Conservation (phyloP, 1,284 basidiomycete species). For the Ustilago curta region DNA sequence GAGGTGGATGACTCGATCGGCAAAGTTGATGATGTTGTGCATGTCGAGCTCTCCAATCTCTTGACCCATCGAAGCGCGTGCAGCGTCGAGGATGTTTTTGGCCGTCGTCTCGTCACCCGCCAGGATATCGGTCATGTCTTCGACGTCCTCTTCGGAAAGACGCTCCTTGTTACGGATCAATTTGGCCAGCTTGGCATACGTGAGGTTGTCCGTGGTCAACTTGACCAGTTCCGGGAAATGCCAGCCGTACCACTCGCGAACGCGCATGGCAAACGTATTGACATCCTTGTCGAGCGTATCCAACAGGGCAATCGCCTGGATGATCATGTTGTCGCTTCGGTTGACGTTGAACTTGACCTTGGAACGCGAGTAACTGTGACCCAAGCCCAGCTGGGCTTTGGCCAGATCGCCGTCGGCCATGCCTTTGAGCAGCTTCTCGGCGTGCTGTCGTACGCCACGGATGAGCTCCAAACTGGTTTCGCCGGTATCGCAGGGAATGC, state of each 20-base stretch:
- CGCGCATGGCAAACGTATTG: conserved; percentile 98
- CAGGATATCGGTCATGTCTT: conserved; percentile 83
- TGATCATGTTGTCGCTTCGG: conserved; percentile 99
- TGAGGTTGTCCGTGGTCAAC: conserved; percentile 93
- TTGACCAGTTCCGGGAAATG: conserved; percentile 98
- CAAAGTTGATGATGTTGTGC: conserved; percentile 94
- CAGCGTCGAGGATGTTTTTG: conserved; percentile 93
- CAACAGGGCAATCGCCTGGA: conserved; percentile 97
- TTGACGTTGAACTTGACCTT: conserved; percentile 99
- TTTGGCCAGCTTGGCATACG: conserved; percentile 87
- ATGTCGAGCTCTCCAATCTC: conserved; percentile 93
- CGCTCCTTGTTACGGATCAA: conserved; percentile 88
- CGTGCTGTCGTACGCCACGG: conserved; percentile 92
- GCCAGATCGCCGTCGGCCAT: conserved; percentile 89
- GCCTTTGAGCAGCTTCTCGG: conserved; percentile 86
- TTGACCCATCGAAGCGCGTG: conserved; percentile 93
- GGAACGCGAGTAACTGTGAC: conserved; percentile 96
- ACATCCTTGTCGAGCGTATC: conserved; percentile 99
- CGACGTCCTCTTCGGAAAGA: conserved; percentile 77
- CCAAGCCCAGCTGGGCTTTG: conserved; percentile 89
- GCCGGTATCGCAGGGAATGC: conserved; percentile 87
- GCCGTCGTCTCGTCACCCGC: conserved; percentile 88
- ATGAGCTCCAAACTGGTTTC: conserved; percentile 88
- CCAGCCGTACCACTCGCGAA: conserved; percentile 99
- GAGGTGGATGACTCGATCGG: conserved; percentile 88